These are phyloP conservation scores for Aspergillus sp. DNA, from an alignment of 2,329 filamentous ascomycete species.

Conservation along the genomic window DNA sequence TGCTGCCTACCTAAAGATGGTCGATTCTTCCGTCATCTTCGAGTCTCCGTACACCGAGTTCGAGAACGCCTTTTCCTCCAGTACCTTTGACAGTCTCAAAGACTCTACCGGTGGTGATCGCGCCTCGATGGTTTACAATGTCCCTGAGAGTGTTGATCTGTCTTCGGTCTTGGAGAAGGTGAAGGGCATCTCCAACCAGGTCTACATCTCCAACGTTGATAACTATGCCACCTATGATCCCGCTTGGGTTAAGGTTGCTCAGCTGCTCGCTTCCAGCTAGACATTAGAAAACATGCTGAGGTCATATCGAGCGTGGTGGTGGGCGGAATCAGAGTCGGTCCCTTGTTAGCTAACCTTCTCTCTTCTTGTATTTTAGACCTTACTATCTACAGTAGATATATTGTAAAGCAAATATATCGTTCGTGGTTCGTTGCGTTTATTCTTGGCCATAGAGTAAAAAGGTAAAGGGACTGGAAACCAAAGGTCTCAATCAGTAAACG, in stretches of 20 bases:
- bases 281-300: neutral
- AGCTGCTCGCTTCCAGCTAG: neutral
- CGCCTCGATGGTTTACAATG: constrained; percentile 11
- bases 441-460: too few relatives aligned
- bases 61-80: neutral
- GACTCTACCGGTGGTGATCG: neutral
- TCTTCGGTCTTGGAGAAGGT: constrained; percentile 2
- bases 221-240: constrained; percentile 8
- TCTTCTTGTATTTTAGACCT: too few relatives aligned
- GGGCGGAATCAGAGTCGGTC: too few relatives aligned
- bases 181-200: constrained; percentile 8
- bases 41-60: constrained; percentile 12
- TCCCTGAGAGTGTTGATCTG: constrained; percentile 3
- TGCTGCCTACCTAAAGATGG: constrained; percentile 10
- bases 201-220: constrained; percentile 8
- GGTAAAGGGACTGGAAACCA: too few relatives aligned
- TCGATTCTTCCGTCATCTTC: constrained; percentile 13
- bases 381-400: too few relatives aligned
- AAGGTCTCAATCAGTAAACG: too few relatives aligned
- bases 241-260: neutral
- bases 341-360: too few relatives aligned
- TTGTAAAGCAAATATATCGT: too few relatives aligned
- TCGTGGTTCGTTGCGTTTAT: too few relatives aligned
- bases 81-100: constrained; percentile 1
- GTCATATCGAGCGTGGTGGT: neutral